Evolutionary conservation across 805 yeast genomes (phyloP).

Genomic region (Pichia eremophila): DNA sequence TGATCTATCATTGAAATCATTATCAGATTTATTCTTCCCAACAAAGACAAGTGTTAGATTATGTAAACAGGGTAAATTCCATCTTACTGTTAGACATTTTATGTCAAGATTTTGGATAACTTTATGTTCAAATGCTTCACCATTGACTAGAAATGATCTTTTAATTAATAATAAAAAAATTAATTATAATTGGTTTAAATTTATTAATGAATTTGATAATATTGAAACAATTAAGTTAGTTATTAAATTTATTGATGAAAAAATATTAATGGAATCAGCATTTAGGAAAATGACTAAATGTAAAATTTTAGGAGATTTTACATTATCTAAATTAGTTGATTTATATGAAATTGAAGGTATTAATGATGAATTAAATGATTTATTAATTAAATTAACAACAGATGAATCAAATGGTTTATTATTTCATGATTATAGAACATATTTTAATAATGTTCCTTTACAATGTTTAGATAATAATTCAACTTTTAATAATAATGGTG

Average conservation of each 20-base stretch:
- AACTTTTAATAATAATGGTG: conserved; percentile 27
- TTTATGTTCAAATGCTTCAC: conserved; percentile 39
- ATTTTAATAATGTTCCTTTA: conserved; percentile 29
- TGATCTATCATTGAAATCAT: conserved; percentile 53
- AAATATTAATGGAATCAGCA: conserved; percentile 47
- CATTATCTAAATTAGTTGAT: conserved; percentile 47
- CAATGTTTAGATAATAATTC: conserved; percentile 9
- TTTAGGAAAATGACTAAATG: conserved; percentile 65
- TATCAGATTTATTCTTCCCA: conserved; percentile 56
- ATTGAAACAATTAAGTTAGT: conserved; percentile 31
- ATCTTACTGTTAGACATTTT: conserved; percentile 41
- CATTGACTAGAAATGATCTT: conserved; percentile 56
- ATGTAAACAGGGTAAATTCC: conserved; percentile 27
- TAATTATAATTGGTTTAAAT: conserved; percentile 60
- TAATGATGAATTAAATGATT: conserved; percentile 31
- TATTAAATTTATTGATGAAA: conserved; percentile 37
- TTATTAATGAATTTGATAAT: conserved; percentile 46
- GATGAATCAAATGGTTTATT: conserved; percentile 40
- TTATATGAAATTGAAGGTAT: conserved; percentile 32
- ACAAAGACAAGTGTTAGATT: conserved; percentile 32
- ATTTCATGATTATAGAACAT: conserved; percentile 39
- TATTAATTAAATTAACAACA: conserved; percentile 41
- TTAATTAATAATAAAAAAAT: conserved; percentile 47
- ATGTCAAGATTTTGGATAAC: conserved; percentile 56
- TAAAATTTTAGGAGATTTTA: conserved; percentile 69